A percentile compares a stretch with the other conserved stretches of the same genome.
Evolutionary conservation across 208 protist genomes (phyloP).

Genomic region (Leishmania turanica): DNA sequence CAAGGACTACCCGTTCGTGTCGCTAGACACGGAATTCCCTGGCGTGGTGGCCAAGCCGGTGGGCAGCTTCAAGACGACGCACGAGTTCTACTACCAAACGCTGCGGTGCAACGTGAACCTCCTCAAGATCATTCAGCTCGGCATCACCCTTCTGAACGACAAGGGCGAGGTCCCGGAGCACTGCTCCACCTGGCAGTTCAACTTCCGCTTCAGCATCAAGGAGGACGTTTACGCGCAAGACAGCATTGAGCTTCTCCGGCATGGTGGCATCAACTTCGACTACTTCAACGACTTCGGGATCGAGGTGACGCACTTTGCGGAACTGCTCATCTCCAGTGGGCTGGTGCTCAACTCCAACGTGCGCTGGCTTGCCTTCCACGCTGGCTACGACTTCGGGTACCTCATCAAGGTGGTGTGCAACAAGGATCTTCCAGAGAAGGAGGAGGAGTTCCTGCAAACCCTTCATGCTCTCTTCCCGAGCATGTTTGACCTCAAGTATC

Average conservation of each 20-base stretch:
- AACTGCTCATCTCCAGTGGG: slow-evolving; percentile 97
- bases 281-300: slow-evolving; percentile 95
- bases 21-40: slow-evolving; percentile 99
- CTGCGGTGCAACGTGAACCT: slow-evolving; percentile 98
- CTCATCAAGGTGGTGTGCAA: slow-evolving; percentile 96
- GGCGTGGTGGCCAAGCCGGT: slow-evolving; percentile 97
- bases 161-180: slow-evolving; percentile 95
- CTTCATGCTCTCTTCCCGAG: slow-evolving; percentile 96
- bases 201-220: slow-evolving; percentile 98
- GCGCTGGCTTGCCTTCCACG: slow-evolving; percentile 98
- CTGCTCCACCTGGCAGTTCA: slow-evolving; percentile 99
- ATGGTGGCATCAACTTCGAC: slow-evolving; percentile 98
- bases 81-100: slow-evolving; percentile 98
- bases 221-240: slow-evolving; percentile 98
- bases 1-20: slow-evolving; percentile 97
- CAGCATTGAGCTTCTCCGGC: slow-evolving; percentile 96
- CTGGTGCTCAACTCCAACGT: slow-evolving; percentile 96
- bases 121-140: slow-evolving; percentile 99
- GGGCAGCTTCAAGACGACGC: slow-evolving; percentile 93
- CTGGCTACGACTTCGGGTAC: slow-evolving; percentile 99
- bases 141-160: slow-evolving; percentile 98
- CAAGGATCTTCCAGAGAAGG: slow-evolving; percentile 95
- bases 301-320: slow-evolving; percentile 96
- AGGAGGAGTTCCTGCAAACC: slow-evolving; percentile 97
- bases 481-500: slow-evolving; percentile 99